Conservation (phyloP, 108 stramenopile genomes). For the Skeletonema menzelii region DNA sequence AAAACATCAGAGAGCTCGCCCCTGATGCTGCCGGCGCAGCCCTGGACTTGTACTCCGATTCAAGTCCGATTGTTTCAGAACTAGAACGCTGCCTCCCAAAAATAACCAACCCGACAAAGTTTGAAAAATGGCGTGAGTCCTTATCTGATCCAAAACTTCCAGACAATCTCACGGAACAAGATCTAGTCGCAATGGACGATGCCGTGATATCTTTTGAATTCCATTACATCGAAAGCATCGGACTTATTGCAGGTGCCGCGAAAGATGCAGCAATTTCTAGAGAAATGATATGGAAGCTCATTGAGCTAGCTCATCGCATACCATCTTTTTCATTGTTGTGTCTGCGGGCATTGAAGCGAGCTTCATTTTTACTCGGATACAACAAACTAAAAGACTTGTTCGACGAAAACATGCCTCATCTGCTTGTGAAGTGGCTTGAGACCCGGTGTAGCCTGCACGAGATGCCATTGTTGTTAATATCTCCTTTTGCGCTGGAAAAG, state of each 20-base stretch:
- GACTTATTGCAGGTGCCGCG: conserved; percentile 58
- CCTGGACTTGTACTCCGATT: conserved; percentile 20
- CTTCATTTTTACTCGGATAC: conserved; percentile 57
- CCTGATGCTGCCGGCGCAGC: conserved; percentile 40
- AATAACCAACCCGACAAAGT: conserved; percentile 29
- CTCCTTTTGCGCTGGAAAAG: conserved; percentile 41
- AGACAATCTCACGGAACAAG: conserved; percentile 43
- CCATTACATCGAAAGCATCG: conserved; percentile 51
- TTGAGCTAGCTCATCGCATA: conserved; percentile 37
- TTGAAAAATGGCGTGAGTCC: conserved; percentile 33
- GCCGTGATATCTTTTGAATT: conserved; percentile 50
- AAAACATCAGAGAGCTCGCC: conserved; percentile 26
- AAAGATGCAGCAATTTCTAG: conserved; percentile 24
- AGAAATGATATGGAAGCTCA: conserved; percentile 55
- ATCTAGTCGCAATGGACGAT: conserved; percentile 43
- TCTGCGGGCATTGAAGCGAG: conserved; percentile 54
- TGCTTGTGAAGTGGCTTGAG: conserved; percentile 55
- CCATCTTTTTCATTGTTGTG: conserved; percentile 53
- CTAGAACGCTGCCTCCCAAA: conserved; percentile 22
- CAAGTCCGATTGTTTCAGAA: conserved; percentile 27
- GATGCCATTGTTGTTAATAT: conserved; percentile 55
- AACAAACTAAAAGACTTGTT: conserved; percentile 46
- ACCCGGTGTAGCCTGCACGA: conserved; percentile 22
- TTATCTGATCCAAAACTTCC: conserved; percentile 35
- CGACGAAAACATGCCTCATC: conserved; percentile 34